A percentile compares a stretch with the other conserved stretches of the same genome.
phyloP scores from a whole-genome alignment of 768 basidiomycete species.

The Coprinopsis sp. region DNA sequence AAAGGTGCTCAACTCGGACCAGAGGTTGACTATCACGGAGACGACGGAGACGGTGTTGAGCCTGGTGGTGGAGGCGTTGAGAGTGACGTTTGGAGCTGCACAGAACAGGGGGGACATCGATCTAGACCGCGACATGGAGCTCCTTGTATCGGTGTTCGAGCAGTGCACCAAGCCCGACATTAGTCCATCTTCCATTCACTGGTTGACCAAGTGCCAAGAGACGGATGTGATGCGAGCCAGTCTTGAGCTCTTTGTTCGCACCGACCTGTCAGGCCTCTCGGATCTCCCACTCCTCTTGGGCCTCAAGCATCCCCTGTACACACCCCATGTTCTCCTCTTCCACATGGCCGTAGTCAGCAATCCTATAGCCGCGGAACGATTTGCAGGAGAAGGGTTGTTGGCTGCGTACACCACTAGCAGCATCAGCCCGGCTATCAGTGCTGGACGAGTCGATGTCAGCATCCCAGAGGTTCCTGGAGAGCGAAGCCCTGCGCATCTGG shows the following conservation, averaged over 20 bases:
- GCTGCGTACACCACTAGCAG: constrained; percentile 80
- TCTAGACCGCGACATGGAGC: constrained; percentile 75
- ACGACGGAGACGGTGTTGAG: constrained; percentile 59
- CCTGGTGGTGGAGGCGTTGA: constrained; percentile 64
- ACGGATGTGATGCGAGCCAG: constrained; percentile 73
- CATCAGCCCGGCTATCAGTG: constrained; percentile 71
- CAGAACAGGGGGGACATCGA: constrained; percentile 53
- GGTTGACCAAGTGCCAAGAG: constrained; percentile 80
- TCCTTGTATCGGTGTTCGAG: constrained; percentile 78
- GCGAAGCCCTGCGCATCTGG: constrained; percentile 71
- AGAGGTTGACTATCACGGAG: constrained; percentile 53
- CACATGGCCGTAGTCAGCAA: constrained; percentile 81
- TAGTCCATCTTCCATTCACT: constrained; percentile 61
- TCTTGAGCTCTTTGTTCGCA: constrained; percentile 64
- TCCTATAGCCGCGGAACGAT: constrained; percentile 73
- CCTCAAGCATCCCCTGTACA: constrained; percentile 64
- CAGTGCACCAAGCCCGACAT: constrained; percentile 70
- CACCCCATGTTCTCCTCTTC: constrained; percentile 77
- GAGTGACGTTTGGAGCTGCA: constrained; percentile 62
- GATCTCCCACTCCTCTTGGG: constrained; percentile 59
- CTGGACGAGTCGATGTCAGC: constrained; percentile 63
- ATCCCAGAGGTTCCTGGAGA: constrained; percentile 70
- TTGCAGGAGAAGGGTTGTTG: constrained; percentile 80
- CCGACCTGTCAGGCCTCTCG: constrained; percentile 66
- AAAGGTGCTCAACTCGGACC: constrained; percentile 53